Evolutionary conservation across 202 grass and related monocot genomes (phyloP), one percentile per base, ranked within the genome.

Genomic region (Schoenoplectus triqueter): DNA sequence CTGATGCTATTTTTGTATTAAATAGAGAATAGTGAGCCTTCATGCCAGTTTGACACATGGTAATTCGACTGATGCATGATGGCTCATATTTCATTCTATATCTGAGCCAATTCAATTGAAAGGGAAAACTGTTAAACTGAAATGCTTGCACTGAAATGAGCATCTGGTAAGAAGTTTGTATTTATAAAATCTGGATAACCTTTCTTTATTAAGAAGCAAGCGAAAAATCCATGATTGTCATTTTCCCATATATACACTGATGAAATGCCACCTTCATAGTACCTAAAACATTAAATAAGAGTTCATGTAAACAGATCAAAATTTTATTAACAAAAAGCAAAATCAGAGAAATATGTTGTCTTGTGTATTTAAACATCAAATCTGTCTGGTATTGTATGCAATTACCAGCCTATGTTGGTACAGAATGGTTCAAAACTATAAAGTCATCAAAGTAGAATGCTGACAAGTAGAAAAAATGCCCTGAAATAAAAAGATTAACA

Each of bases 121-220:
- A 70, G 15, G 15, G 14, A 7, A 47, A 56, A 15, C 73, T 6
- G 70, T 73, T 51, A 9, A 82, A 60, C 2, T 48, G 0, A 65
- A 76, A 63, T 85, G 49, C 74, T 9, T 42, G 75, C 75, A 79
- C 18, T 78, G 39, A 18, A 79, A 79, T 59, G 21, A 78, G 22
- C 11, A 3, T 41, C 18, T 41, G 55, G 74, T 60, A 78, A 61
- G 14, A 79, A 61, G 22, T 54, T 45, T 42, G 11, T 49, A 66
- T 66, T 51, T 46, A 48, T 50, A 66, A 82, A 8, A 6, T 3
- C 50, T 2, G 4, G 46, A 3, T 31, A 39, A 99, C 93, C 91
- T 94, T 99, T 99, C 87, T 99, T 99, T 86, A 96, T 94, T 84
- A 99, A 94, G 88, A 99, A 99, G 82, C 93, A 99, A 42, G 91